Base-by-base conservation (phyloP, 225 moss, liverwort and hornwort genomes). In the Ulota crispa region DNA sequence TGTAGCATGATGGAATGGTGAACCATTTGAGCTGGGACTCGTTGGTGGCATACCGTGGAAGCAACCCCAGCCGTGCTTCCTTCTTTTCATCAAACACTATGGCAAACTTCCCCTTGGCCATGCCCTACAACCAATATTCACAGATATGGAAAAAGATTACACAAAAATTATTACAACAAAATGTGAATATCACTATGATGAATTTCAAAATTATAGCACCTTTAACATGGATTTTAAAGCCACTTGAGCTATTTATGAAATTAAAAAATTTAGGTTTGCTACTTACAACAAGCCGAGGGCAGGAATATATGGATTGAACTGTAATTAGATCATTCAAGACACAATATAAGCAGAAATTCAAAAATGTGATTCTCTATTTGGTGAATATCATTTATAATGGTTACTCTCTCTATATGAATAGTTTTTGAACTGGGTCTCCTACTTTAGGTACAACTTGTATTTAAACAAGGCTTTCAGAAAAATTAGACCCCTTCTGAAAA, bases 21-120 rank as follows among this genome's bases (percentile, higher is more conserved):
- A 93, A 93, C 93, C 93, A 93, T 59, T 76, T 86, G 13, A 93
- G 65, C 30, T 86, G 86, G 63, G 87, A 80, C 61, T 91, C 92
- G 70, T 90, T 85, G 42, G 81, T 69, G 31, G 69, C 79, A 0
- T 79, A 79, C 30, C 59, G 69, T 1, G 90, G 92, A 56, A 93
- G 70, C 27, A 93, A 66, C 59, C 92, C 93, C 83, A 93, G 76
- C 9, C 89, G 84, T 27, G 86, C 31, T 37, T 89, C 86, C 59
- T 89, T 93, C 2, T 78, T 82, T 70, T 31, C 5, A 70, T 70
- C 79, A 69, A 69, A 79, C 9, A 0, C 1, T 28, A 79, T 6
- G 1, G 65, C 62, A 23, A 82, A 77, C 3, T 77, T 47, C 32
- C 86, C 86, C 32, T 72, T 76, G 15, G 66, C 69, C 86, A 93